phyloP scores from a whole-genome alignment of 208 protist species.

The Endotrypanum monterogeii region DNA sequence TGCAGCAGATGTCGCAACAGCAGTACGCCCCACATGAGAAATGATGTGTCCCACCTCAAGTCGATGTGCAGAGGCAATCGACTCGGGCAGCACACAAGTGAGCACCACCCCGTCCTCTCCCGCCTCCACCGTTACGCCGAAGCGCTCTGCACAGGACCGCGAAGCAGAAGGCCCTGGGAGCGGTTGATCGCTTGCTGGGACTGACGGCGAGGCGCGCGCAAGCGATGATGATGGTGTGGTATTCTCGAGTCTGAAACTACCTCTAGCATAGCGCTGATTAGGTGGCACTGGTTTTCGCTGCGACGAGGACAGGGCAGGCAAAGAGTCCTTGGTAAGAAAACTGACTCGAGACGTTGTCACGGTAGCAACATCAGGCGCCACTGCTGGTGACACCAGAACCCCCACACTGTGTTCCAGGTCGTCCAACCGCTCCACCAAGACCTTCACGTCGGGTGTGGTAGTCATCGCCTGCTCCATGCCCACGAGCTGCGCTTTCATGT shows the following conservation, averaged over 20 bases:
- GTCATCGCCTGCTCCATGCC: conserved; percentile 34
- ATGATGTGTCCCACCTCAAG: conserved; percentile 48
- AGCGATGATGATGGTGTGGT: not conserved
- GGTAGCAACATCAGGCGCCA: not conserved
- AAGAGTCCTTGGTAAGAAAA: not conserved
- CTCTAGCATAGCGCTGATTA: not conserved
- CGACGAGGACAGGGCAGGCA: not conserved
- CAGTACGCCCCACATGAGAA: conserved; percentile 46
- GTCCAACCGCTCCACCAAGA: conserved; percentile 30
- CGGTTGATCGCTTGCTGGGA: not conserved
- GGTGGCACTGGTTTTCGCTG: not conserved
- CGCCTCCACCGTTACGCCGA: conserved; percentile 25
- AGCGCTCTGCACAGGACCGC: conserved; percentile 21
- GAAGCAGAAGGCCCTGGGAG: not conserved
- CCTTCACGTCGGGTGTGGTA: conserved; percentile 28
- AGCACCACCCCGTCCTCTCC: conserved; percentile 52
- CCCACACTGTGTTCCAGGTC: conserved; percentile 22
- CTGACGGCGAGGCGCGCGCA: not conserved
- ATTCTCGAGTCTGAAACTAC: not conserved
- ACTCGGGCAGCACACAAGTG: conserved; percentile 28
- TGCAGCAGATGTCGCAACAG: conserved; percentile 26
- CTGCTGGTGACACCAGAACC: conserved; percentile 2
- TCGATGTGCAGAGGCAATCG: conserved; percentile 21
- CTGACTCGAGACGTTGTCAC: not conserved
- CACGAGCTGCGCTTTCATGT: conserved; percentile 37